Conservation (phyloP, 2,329 filamentous ascomycete species). For the Ophiobolus disseminans region DNA sequence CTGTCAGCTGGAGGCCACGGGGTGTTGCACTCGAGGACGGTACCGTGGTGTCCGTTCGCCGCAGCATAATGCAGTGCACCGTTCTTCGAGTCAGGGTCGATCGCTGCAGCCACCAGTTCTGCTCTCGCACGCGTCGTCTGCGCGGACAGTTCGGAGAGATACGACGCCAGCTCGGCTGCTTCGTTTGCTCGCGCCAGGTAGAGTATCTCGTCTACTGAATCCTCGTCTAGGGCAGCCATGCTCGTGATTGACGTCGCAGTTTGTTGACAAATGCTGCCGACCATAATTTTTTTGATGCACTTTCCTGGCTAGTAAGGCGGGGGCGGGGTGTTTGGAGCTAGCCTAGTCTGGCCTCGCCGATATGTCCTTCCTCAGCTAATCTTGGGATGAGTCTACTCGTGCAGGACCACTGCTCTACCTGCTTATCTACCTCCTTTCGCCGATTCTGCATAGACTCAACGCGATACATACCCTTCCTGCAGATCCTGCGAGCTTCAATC, state of each 20-base stretch:
- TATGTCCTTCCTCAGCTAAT: constrained; percentile 6
- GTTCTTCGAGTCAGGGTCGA: constrained; percentile 78
- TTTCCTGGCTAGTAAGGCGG: constrained; percentile 20
- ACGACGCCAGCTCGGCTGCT: constrained; percentile 67
- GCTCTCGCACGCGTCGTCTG: constrained; percentile 68
- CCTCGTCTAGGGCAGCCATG: constrained; percentile 58
- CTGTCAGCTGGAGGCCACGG: constrained; percentile 25
- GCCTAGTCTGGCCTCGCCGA: constrained; percentile 1
- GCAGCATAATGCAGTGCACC: constrained; percentile 87
- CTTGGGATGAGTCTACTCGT: constrained; percentile 4
- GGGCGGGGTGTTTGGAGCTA: constrained; percentile 21
- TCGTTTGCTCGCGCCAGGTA: constrained; percentile 86
- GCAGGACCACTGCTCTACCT: constrained; percentile 9
- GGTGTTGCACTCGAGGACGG: neutral
- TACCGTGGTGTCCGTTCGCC: constrained; percentile 86
- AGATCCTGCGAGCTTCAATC: constrained; percentile 22
- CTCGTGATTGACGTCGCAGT: constrained; percentile 10
- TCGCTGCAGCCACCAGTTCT: constrained; percentile 69
- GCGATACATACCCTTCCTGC: constrained; percentile 18
- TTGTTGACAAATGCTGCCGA: constrained; percentile 1
- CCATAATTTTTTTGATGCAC: constrained; percentile 20
- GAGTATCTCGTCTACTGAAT: constrained; percentile 89
- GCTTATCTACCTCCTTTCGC: constrained; percentile 7
- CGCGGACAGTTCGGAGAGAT: constrained; percentile 66
- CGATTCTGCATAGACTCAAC: constrained; percentile 13